Evolutionary conservation across 2,329 filamentous ascomycete species (phyloP).

Genomic region (Periconia sp.): DNA sequence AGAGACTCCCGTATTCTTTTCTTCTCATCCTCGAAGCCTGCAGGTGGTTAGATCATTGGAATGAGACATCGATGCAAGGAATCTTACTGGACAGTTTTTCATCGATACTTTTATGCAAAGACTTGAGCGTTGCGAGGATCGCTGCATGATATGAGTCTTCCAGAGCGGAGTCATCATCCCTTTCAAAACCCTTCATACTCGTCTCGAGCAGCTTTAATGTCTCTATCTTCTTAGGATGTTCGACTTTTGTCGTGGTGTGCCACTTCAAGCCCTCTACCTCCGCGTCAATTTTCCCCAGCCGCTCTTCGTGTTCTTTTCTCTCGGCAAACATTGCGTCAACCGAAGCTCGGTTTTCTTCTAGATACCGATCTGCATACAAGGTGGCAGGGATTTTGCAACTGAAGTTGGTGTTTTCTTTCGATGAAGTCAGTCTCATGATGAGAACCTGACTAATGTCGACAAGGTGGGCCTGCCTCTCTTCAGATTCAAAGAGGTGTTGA

Average conservation of each 20-base stretch:
- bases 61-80: too few relatives aligned
- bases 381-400: constrained; percentile 59
- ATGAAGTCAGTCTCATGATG: constrained; percentile 49
- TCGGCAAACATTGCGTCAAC: constrained; percentile 56
- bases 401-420: constrained; percentile 45
- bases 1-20: constrained; percentile 50
- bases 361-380: constrained; percentile 66
- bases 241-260: constrained; percentile 32
- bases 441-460: constrained; percentile 58
- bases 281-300: constrained; percentile 38
- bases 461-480: constrained; percentile 34
- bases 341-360: constrained; percentile 57
- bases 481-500: constrained; percentile 49
- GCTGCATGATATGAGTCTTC: constrained; percentile 24
- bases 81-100: constrained; percentile 36
- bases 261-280: constrained; percentile 45
- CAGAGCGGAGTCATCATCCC: constrained; percentile 14
- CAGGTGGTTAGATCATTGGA: constrained; percentile 14
- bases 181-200: constrained; percentile 43
- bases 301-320: constrained; percentile 38
- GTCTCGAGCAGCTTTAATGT: constrained; percentile 47
- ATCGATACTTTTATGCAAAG: constrained; percentile 38
- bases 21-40: constrained; percentile 53
- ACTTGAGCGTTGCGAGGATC: constrained; percentile 33
- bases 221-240: constrained; percentile 37